Conservation (phyloP, 495 filamentous ascomycete genomes). For the Penicillium verhagenii region DNA sequence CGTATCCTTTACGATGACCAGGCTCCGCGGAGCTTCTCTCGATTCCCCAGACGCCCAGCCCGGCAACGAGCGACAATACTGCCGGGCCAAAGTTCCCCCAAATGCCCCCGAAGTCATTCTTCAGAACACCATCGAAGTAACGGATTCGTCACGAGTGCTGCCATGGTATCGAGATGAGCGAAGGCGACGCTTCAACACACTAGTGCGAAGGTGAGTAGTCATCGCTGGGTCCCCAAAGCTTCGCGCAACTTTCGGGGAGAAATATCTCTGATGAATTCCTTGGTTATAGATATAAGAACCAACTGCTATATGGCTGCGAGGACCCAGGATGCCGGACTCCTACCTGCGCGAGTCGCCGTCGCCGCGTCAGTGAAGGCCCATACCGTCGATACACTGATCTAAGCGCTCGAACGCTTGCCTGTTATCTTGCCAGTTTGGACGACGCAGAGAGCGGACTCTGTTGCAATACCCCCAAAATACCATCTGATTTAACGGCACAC, state of each 20-base stretch:
- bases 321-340: constrained; percentile 67
- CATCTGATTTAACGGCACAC: constrained; percentile 28
- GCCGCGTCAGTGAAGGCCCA: constrained; percentile 62
- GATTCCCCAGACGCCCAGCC: constrained; percentile 34
- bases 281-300: constrained; percentile 65
- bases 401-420: constrained; percentile 74
- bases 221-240: neutral
- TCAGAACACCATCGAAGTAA: constrained; percentile 50
- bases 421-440: constrained; percentile 74
- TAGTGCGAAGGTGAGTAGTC: constrained; percentile 50
- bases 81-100: constrained; percentile 45
- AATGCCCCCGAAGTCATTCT: constrained; percentile 49
- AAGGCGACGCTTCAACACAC: constrained; percentile 48
- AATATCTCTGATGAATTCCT: neutral
- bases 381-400: constrained; percentile 69
- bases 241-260: neutral
- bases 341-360: constrained; percentile 78
- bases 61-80: constrained; percentile 27
- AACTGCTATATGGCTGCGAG: constrained; percentile 81
- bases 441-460: constrained; percentile 75
- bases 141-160: constrained; percentile 44
- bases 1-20: constrained; percentile 37
- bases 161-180: constrained; percentile 51
- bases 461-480: constrained; percentile 46
- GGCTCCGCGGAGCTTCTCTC: constrained; percentile 48